Percentiles rank a stretch among this genome's conserved stretches.
Evolutionary conservation across 352 stramenopile species (phyloP).

Genomic region (Pseudoperonospora humuli): DNA sequence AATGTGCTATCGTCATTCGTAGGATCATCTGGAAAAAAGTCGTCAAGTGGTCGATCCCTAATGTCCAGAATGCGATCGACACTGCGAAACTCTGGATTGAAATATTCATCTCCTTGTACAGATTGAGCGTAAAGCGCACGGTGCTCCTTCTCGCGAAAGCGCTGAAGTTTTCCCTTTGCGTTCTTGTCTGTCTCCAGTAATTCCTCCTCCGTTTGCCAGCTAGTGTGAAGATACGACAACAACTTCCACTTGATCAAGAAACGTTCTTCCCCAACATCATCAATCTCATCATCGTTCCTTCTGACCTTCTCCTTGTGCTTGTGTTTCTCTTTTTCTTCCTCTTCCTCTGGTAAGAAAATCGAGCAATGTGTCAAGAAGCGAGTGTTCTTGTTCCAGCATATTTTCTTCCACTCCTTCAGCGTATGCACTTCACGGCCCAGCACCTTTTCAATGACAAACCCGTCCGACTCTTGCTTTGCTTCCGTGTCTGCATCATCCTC

Average conservation of each 20-base stretch:
- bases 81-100: slow-evolving; percentile 84
- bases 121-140: slow-evolving; percentile 36
- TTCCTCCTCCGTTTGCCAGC: slow-evolving; percentile 83
- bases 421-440: slow-evolving; percentile 73
- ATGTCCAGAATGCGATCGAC: slow-evolving; percentile 88
- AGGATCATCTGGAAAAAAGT: slow-evolving; percentile 45
- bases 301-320: slow-evolving; percentile 6
- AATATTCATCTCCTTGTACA: slow-evolving; percentile 83
- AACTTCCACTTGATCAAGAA: slow-evolving; percentile 89
- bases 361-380: slow-evolving; percentile 72
- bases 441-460: slow-evolving; percentile 81
- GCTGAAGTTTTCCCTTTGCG: slow-evolving; percentile 81
- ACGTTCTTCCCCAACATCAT: slow-evolving; percentile 56
- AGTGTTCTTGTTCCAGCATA: slow-evolving; percentile 64
- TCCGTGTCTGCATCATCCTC: slow-evolving; percentile 14
- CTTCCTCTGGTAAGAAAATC: slow-evolving; percentile 68
- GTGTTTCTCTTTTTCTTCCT: slow-evolving; percentile 10
- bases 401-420: slow-evolving; percentile 68
- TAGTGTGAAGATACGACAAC: slow-evolving; percentile 85
- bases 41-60: slow-evolving; percentile 62
- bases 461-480: slow-evolving; percentile 40
- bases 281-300: slow-evolving; percentile 17
- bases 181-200: slow-evolving; percentile 81
- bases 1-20: slow-evolving; percentile 30
- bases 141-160: slow-evolving; percentile 73